phyloP scores from a whole-genome alignment of 306 rosid species.

The Lathyrus tuberosus region DNA sequence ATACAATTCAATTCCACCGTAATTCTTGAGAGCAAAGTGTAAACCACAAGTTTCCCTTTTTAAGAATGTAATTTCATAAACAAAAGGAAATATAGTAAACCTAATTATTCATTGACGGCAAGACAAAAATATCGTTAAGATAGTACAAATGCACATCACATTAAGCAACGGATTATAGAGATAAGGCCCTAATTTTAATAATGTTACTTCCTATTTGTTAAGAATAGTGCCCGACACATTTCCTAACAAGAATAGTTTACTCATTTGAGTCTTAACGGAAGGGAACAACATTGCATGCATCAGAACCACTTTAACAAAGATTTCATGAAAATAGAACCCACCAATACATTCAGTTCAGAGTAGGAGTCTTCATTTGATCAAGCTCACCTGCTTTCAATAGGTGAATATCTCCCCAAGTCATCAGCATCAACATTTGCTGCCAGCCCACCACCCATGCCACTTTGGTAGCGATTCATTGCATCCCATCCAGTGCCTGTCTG shows the following conservation, averaged over 20 bases:
- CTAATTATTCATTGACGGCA: slow-evolving; percentile 14
- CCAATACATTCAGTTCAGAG: slow-evolving; percentile 96
- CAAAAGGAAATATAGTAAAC: slow-evolving; percentile 4
- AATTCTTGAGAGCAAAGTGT: neutral
- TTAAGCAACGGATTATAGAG: slow-evolving; percentile 19
- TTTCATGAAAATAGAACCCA: slow-evolving; percentile 86
- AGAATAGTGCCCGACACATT: slow-evolving; percentile 28
- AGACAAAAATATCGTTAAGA: slow-evolving; percentile 15
- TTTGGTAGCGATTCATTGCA: slow-evolving; percentile 58
- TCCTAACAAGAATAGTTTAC: slow-evolving; percentile 32
- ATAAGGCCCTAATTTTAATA: slow-evolving; percentile 15
- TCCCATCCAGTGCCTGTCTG: slow-evolving; percentile 70
- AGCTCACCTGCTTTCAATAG: slow-evolving; percentile 98
- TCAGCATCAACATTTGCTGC: slow-evolving; percentile 55
- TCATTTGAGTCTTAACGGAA: slow-evolving; percentile 34
- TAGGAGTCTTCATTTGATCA: slow-evolving; percentile 98
- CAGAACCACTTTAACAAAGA: slow-evolving; percentile 58
- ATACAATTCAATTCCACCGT: too few relatives aligned
- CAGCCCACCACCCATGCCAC: slow-evolving; percentile 53
- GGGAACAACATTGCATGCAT: slow-evolving; percentile 44
- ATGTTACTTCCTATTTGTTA: slow-evolving; percentile 14
- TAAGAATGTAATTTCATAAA: slow-evolving; percentile 24
- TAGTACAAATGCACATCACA: neutral
- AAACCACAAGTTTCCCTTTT: slow-evolving; percentile 24
- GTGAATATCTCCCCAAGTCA: slow-evolving; percentile 81